Base-by-base conservation (phyloP, 2,329 filamentous ascomycete genomes). In the Fusarium penzigii region DNA sequence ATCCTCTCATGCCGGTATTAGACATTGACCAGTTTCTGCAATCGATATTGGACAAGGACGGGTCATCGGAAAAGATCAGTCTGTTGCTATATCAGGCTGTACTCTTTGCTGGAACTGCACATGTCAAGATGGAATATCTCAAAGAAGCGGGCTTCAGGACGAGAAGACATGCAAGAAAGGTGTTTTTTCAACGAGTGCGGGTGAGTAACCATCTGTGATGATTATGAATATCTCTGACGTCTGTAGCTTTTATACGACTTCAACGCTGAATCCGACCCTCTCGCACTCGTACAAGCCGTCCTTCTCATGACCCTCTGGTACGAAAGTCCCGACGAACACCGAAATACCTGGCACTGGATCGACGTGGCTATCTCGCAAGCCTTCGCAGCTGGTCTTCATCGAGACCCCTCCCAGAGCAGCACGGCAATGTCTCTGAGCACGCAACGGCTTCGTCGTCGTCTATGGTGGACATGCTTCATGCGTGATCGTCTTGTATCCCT, bases 261-360 rank as follows among this genome's bases (percentile, higher is more conserved):
- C 61, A 92, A 97, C 69, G 94, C 93, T 69, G 92, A 97, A 71
- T 83, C 86, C 29, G 91, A 96, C 69, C 88, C 91, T 42, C 85
- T 96, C 49, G 84, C 90, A n/a, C 80, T 96, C 25, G 90, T 96
- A 14, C 92, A 97, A 72, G 87, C 89, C 2, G 78, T 96, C 14
- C 78, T 97, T 16, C 80, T 96, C 52, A 91, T 97, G 88, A 96
- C 92, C 1, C 96, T 95, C 70, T 97, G 92, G 88, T 96, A 96
- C 69, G 92, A 96, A 71, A 95, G 90, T 5, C 92, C 92, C 0
- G 91, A 96, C 70, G 92, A 96, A 68, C 90, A 96, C 67, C 96
- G 96, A 70, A 92, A 96, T 69, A 96, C 92, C 29, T 96, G 92
- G 89, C 92, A 97, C 68, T 97, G 92, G 92, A 95, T 96, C 88